Conservation (phyloP, 768 basidiomycete genomes). For the Myochromella boudieri region DNA sequence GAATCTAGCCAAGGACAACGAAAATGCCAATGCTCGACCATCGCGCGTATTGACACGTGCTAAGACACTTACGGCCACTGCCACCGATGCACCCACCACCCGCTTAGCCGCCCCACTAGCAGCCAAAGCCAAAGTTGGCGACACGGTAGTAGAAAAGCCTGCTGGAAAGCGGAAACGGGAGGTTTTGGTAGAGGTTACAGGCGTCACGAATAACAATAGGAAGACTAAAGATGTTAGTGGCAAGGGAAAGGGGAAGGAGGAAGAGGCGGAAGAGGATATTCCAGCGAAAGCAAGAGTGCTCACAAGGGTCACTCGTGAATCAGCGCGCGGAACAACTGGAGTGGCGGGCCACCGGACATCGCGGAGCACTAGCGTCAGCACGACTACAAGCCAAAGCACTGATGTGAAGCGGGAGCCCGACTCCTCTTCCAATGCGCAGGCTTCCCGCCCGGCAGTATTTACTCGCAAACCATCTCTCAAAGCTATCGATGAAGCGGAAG, state of each 20-base stretch:
- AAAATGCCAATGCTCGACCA: constrained; percentile 69
- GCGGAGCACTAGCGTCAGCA: constrained; percentile 10
- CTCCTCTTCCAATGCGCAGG: constrained; percentile 1
- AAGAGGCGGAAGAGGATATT: constrained; percentile 27
- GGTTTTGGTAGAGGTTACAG: constrained; percentile 70
- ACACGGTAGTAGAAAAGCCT: constrained; percentile 34
- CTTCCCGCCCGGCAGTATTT: constrained; percentile 9
- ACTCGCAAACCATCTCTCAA: constrained; percentile 16
- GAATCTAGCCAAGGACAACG: constrained; percentile 54
- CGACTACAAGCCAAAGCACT: constrained; percentile 6
- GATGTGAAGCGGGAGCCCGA: neutral
- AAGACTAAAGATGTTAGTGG: constrained; percentile 16
- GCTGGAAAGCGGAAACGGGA: constrained; percentile 74
- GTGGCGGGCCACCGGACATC: constrained; percentile 15
- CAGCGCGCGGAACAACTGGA: constrained; percentile 36
- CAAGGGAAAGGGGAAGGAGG: constrained; percentile 47
- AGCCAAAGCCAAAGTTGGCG: constrained; percentile 35
- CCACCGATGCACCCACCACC: constrained; percentile 31
- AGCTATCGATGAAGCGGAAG: constrained; percentile 41
- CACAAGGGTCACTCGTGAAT: constrained; percentile 30
- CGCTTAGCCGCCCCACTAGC: constrained; percentile 39
- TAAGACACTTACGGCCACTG: constrained; percentile 46
- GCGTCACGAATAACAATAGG: constrained; percentile 33
- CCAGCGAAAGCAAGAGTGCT: constrained; percentile 24
- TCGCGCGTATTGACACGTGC: constrained; percentile 53